These are phyloP conservation scores for Microsporum audouinii DNA, from an alignment of 2,329 filamentous ascomycete species.

Conservation along the genomic window DNA sequence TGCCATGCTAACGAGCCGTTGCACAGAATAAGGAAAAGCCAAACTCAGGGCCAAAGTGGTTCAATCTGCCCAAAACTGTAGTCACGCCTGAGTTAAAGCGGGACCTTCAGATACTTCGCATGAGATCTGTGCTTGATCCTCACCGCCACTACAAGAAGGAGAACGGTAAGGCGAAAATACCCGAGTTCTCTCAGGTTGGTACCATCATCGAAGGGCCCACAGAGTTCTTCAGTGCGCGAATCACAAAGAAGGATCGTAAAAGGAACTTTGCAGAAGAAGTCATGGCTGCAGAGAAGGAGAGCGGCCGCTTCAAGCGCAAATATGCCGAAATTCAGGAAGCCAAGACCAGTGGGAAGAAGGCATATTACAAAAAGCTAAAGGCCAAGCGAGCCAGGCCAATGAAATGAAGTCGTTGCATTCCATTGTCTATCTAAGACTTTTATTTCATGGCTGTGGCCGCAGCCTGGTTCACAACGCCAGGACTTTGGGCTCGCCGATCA, in stretches of 20 bases:
- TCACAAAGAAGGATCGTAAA: slow-evolving; percentile 80
- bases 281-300: slow-evolving; percentile 54
- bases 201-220: slow-evolving; percentile 80
- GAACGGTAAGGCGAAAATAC: slow-evolving; percentile 54
- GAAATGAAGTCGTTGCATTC: slow-evolving; percentile 8
- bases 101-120: slow-evolving; percentile 78
- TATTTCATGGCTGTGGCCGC: not conserved
- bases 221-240: slow-evolving; percentile 69
- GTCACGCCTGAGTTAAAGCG: slow-evolving; percentile 76
- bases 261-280: slow-evolving; percentile 78
- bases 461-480: not conserved
- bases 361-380: slow-evolving; percentile 71
- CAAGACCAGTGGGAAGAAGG: slow-evolving; percentile 82
- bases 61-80: slow-evolving; percentile 71
- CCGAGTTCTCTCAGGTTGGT: slow-evolving; percentile 79
- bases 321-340: slow-evolving; percentile 72
- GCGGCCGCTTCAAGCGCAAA: slow-evolving; percentile 69
- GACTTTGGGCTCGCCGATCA: not conserved
- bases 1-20: slow-evolving; percentile 10
- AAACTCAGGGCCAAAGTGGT: slow-evolving; percentile 75
- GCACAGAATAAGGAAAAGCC: slow-evolving; percentile 39
- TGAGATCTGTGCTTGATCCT: slow-evolving; percentile 78
- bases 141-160: slow-evolving; percentile 90
- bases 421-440: not conserved
- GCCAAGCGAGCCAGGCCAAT: slow-evolving; percentile 35